A percentile compares a stretch with the other conserved stretches of the same genome.
These are phyloP conservation scores for Phoma sp. DNA, from an alignment of 2,329 filamentous ascomycete species.

Conservation along the genomic window DNA sequence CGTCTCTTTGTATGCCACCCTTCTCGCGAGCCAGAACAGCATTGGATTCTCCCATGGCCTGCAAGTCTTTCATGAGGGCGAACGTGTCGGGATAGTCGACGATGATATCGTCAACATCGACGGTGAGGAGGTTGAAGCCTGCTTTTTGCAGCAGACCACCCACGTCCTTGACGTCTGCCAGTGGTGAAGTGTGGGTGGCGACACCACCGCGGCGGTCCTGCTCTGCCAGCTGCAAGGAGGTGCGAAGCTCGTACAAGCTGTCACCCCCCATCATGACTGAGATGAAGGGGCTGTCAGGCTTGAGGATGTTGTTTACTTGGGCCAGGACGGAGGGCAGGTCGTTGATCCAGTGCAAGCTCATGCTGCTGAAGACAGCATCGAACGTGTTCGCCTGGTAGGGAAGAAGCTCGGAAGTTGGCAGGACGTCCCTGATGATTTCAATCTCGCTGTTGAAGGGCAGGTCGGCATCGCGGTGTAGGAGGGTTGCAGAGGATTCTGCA, in stretches of 20 bases:
- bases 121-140: constrained; percentile 94
- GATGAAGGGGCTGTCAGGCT: constrained; percentile 90
- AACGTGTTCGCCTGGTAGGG: constrained; percentile 80
- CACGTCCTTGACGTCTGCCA: constrained; percentile 91
- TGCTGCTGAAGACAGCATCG: constrained; percentile 86
- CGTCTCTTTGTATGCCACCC: constrained; percentile 77
- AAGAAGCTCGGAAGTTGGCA: constrained; percentile 76
- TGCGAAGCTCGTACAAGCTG: constrained; percentile 90
- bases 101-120: constrained; percentile 96
- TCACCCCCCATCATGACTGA: constrained; percentile 97
- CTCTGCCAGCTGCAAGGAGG: constrained; percentile 90
- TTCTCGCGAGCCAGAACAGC: constrained; percentile 85
- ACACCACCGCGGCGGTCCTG: constrained; percentile 91
- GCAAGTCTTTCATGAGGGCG: constrained; percentile 89
- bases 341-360: constrained; percentile 97
- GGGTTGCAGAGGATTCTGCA: constrained; percentile 77
- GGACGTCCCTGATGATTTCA: constrained; percentile 74
- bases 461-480: constrained; percentile 81
- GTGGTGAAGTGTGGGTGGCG: constrained; percentile 85
- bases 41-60: constrained; percentile 96
- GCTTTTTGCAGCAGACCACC: constrained; percentile 85
- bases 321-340: constrained; percentile 85
- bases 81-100: constrained; percentile 93
- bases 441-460: constrained; percentile 78
- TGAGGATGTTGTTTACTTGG: constrained; percentile 85